Evolutionary conservation across 2,329 filamentous ascomycete species (phyloP).

Genomic region (Calonectria naviculata): DNA sequence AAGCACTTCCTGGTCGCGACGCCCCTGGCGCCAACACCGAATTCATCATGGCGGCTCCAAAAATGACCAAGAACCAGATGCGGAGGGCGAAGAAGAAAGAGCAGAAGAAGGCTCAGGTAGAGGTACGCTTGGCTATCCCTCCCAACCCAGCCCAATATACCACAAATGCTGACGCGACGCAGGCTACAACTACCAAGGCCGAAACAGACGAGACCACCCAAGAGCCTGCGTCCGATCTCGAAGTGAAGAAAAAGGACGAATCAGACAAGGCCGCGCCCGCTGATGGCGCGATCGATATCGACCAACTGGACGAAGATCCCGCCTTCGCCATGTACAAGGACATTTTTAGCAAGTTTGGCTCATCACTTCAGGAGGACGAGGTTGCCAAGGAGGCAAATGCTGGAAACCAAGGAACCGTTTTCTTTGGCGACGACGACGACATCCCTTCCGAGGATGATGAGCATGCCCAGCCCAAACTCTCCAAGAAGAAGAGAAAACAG

Average conservation of each 20-base stretch:
- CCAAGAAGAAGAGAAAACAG: constrained; percentile 95
- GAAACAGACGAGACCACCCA: constrained; percentile 48
- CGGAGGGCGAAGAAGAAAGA: constrained; percentile 95
- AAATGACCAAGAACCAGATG: constrained; percentile 94
- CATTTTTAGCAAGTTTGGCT: constrained; percentile 84
- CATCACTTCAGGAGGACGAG: constrained; percentile 70
- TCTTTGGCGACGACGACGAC: constrained; percentile 85
- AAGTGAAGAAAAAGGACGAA: constrained; percentile 52
- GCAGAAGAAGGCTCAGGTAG: constrained; percentile 75
- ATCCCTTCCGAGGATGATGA: constrained; percentile 88
- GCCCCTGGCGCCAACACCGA: constrained; percentile 37
- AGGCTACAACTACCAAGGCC: constrained; percentile 29
- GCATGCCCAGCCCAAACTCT: constrained; percentile 75
- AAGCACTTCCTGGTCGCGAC: constrained; percentile 40
- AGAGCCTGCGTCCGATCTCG: constrained; percentile 49
- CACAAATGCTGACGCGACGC: constrained; percentile 30
- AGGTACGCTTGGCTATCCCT: constrained; percentile 50
- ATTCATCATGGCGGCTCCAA: constrained; percentile 70
- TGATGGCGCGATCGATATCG: constrained; percentile 68
- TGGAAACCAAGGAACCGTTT: constrained; percentile 85
- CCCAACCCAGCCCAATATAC: background rate
- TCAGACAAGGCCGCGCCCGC: constrained; percentile 49
- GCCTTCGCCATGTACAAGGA: constrained; percentile 86
- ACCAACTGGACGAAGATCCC: constrained; percentile 75
- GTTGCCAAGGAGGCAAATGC: constrained; percentile 72